Base-by-base conservation (phyloP, 257 asterid genomes). In the Solanum chiquidenum region DNA sequence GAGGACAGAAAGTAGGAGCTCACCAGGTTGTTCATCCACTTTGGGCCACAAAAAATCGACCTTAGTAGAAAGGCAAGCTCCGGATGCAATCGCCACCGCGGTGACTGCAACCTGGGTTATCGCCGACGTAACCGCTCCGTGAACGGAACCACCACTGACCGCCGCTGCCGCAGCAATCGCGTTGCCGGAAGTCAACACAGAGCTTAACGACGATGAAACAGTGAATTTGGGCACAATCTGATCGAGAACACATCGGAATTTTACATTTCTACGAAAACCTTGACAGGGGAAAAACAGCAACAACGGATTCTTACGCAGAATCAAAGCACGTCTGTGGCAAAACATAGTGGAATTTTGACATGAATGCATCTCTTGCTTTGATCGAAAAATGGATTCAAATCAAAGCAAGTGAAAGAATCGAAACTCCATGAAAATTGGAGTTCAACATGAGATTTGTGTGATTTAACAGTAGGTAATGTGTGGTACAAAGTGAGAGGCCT, bases 1-100 rank as follows among this genome's bases (percentile, higher is more conserved):
- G 9, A 13, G 6, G 29, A 8, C 3, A 60, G n/a, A 9, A 82
- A 40, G 4, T 40, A 18, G 55, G 10, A 37, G 42, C 88, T 80
- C 83, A 95, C 99, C 98, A 9, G 99, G 98, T 89, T 89, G 98
- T 83, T 95, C 98, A 14, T 91, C 94, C 75, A 92, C 89, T 92
- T 97, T 97, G 71, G 99, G 99, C 99, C 99, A 97, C 92, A 97
- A 85, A 92, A 93, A 97, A 27, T 97, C 99, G 83, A 96, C 98
- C 91, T 95, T 96, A 2, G 99, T 96, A 87, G 99, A 96, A 75
- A 96, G 98, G 86, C 99, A 97, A 90, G 99, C 99, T 2, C 99
- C 99, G 31, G 98, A 95, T 71, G 99, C 99, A 88, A 97, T 95
- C 27, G 99, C 99, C 34, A 97, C 94, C 60, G 99, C 99, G 23